A percentile compares a stretch with the other conserved stretches of the same genome.
Conservation (phyloP, 768 basidiomycete genomes). For the Mycena albidolilacea region DNA sequence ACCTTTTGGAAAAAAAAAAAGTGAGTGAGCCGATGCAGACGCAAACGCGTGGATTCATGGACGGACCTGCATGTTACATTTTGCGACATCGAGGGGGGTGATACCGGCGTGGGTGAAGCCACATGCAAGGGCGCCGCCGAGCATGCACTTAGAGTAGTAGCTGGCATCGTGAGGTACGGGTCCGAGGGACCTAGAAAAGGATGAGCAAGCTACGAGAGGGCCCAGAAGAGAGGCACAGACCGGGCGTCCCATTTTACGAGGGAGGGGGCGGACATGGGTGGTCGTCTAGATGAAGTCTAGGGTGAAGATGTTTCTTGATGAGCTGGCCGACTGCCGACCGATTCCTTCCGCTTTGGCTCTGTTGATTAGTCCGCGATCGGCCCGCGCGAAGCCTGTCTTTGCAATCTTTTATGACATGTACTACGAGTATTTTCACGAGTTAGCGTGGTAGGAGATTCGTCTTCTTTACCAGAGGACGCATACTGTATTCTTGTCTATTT, state of each 20-base stretch:
- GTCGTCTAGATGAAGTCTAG: constrained; percentile 46
- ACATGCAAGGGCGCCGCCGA: constrained; percentile 90
- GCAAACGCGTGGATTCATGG: background rate
- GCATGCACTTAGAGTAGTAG: constrained; percentile 90
- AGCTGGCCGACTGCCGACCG: constrained; percentile 16
- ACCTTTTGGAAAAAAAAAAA: constrained; percentile 62
- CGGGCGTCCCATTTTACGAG: constrained; percentile 83
- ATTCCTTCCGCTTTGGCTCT: constrained; percentile 21
- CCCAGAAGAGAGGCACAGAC: constrained; percentile 50
- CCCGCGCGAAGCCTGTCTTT: no score
- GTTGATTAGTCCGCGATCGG: background rate
- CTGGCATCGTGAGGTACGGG: constrained; percentile 81
- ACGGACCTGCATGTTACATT: constrained; percentile 92
- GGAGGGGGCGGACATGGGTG: constrained; percentile 65
- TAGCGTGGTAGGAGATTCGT: no score
- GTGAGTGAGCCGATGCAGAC: constrained; percentile 17
- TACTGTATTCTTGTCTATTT: no score
- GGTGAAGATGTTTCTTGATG: constrained; percentile 13
- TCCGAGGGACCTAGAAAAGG: constrained; percentile 67
- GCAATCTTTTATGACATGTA: no score
- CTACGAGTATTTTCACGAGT: no score
- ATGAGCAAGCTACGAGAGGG: constrained; percentile 12
- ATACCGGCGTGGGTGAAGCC: constrained; percentile 91
- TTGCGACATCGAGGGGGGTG: constrained; percentile 90
- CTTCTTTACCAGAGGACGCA: no score